Evolutionary conservation across 164 flowering plant genomes (phyloP).

Genomic region (Vitis amurensis): DNA sequence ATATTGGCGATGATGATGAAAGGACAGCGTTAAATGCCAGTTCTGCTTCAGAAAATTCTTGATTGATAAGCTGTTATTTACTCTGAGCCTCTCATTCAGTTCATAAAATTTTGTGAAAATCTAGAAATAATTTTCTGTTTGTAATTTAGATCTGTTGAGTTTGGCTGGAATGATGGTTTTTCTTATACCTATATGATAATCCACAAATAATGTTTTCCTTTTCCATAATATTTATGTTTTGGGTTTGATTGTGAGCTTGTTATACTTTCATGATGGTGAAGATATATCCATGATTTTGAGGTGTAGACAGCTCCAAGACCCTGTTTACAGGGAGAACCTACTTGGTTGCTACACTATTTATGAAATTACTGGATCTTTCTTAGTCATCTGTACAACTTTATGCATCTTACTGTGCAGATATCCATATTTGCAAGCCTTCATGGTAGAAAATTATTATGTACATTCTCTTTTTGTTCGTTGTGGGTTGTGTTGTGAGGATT

Average conservation of each 20-base stretch:
- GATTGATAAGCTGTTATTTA: constrained; percentile 49
- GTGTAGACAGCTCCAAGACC: constrained; percentile 21
- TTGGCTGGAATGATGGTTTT: too few species aligned
- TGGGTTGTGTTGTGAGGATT: not conserved
- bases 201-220: not conserved
- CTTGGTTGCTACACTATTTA: constrained; percentile 9
- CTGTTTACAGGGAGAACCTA: constrained; percentile 48
- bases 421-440: too few species aligned
- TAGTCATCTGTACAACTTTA: not conserved
- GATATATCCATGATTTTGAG: constrained; percentile 19
- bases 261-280: not conserved
- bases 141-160: too few species aligned
- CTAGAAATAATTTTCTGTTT: not conserved
- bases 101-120: not conserved
- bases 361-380: constrained; percentile 28
- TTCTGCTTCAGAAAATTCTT: too few species aligned
- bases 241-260: not conserved
- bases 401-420: too few species aligned
- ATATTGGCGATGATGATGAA: constrained; percentile 58
- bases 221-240: not conserved
- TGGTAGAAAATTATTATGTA: too few species aligned
- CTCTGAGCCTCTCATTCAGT: constrained; percentile 51
- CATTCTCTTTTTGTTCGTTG: not conserved
- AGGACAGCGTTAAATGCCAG: constrained; percentile 69
- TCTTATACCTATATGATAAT: too few species aligned